Conservation (phyloP, 208 protist genomes). For the Ichthyophonus hoferi region DNA sequence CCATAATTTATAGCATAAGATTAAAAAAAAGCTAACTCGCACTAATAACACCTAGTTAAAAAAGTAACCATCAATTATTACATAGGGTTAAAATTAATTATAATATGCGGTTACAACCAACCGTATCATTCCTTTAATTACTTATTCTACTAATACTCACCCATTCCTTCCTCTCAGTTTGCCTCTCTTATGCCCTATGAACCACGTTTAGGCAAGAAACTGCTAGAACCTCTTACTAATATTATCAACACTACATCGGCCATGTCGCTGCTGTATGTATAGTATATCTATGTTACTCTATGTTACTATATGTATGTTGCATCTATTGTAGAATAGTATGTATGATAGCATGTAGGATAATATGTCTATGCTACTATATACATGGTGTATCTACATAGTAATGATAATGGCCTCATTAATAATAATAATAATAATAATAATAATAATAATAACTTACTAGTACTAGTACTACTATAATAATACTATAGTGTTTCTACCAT, state of each 20-base stretch:
- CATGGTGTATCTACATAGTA: not conserved
- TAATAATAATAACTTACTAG: not conserved
- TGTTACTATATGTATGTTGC: too few species aligned
- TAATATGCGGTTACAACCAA: too few species aligned
- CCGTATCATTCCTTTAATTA: too few species aligned
- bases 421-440: not conserved
- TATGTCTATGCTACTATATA: not conserved
- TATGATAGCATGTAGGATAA: not conserved
- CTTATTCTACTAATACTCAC: not conserved
- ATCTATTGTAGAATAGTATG: not conserved
- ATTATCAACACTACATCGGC: constrained; percentile 88
- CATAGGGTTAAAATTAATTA: too few species aligned
- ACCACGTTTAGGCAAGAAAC: constrained; percentile 91
- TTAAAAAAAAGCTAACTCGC: too few species aligned
- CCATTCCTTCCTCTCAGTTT: constrained; percentile 61
- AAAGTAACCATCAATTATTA: too few species aligned
- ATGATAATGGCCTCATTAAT: not conserved
- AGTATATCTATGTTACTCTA: too few species aligned
- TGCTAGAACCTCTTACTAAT: constrained; percentile 89
- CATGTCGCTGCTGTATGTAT: constrained; percentile 91
- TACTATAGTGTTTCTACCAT: not conserved
- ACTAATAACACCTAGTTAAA: too few species aligned
- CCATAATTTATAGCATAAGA: too few species aligned
- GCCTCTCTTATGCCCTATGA: constrained; percentile 86
- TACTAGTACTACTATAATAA: not conserved